These are phyloP conservation scores for Boletus edulis DNA, from an alignment of 768 basidiomycete species.

Conservation along the genomic window DNA sequence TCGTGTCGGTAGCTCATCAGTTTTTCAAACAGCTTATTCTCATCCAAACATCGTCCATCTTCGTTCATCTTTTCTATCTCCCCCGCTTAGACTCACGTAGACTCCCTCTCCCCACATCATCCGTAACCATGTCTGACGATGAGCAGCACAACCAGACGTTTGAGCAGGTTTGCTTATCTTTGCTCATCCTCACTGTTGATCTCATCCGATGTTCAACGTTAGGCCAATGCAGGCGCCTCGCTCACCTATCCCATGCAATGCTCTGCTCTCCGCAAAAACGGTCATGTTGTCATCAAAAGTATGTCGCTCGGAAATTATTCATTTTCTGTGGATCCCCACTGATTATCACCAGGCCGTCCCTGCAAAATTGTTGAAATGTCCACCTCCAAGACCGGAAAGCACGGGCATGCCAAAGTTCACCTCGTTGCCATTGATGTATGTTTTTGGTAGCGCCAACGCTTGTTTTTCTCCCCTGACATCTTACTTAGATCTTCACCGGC, in stretches of 20 bases:
- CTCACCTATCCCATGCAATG: slow-evolving; percentile 88
- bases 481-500: slow-evolving; percentile 88
- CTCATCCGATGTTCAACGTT: slow-evolving; percentile 16
- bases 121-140: slow-evolving; percentile 79
- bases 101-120: slow-evolving; percentile 13
- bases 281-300: slow-evolving; percentile 96
- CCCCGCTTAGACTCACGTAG: slow-evolving; percentile 22
- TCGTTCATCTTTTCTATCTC: slow-evolving; percentile 26
- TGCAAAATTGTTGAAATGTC: slow-evolving; percentile 99
- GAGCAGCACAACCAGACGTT: slow-evolving; percentile 90
- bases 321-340: not conserved
- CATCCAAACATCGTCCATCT: slow-evolving; percentile 22
- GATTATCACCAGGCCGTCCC: slow-evolving; percentile 59
- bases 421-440: slow-evolving; percentile 94
- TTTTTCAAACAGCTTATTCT: slow-evolving; percentile 19
- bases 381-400: slow-evolving; percentile 99
- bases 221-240: slow-evolving; percentile 77
- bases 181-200: slow-evolving; percentile 11
- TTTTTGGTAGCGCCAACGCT: slow-evolving; percentile 16
- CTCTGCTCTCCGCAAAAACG: slow-evolving; percentile 91
- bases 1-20: slow-evolving; percentile 11
- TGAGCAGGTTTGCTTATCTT: slow-evolving; percentile 57
- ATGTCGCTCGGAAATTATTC: not conserved
- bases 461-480: not conserved
- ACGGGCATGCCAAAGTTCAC: slow-evolving; percentile 99